Percentiles rank a stretch among this genome's conserved stretches.
Evolutionary conservation across 2,329 filamentous ascomycete genomes (phyloP).

Genomic region (Arthrobotrys iridis): DNA sequence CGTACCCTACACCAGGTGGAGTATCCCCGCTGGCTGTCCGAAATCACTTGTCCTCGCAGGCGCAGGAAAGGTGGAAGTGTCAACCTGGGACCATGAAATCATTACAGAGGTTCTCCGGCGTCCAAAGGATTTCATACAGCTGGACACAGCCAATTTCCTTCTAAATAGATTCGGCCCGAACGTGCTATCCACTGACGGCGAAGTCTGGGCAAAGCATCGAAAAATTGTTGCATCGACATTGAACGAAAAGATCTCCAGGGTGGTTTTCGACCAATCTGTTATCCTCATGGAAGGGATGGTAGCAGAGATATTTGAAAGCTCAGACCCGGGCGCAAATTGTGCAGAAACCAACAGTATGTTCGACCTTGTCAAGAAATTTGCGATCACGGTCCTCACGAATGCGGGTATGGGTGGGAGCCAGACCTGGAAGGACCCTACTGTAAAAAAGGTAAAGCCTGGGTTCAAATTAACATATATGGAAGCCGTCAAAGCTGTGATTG

Average conservation of each 20-base stretch:
- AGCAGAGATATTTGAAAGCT: conserved; percentile 54
- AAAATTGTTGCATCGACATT: conserved; percentile 59
- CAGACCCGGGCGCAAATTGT: not conserved
- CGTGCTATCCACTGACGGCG: conserved; percentile 59
- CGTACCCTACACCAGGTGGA: conserved; percentile 12
- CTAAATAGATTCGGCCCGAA: conserved; percentile 61
- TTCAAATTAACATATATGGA: conserved; percentile 60
- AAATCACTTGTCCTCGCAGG: conserved; percentile 28
- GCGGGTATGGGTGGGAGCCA: conserved; percentile 59
- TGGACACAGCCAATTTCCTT: conserved; percentile 57
- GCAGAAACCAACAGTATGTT: conserved; percentile 56
- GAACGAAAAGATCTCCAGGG: conserved; percentile 60
- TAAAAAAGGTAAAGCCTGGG: conserved; percentile 53
- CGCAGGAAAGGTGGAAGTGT: conserved; percentile 13
- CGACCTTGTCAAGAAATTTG: conserved; percentile 60
- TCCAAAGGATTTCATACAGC: conserved; percentile 61
- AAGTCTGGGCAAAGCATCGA: conserved; percentile 59
- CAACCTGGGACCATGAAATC: conserved; percentile 38
- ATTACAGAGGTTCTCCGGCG: conserved; percentile 59
- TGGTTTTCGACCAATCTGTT: conserved; percentile 59
- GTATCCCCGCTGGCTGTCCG: not conserved
- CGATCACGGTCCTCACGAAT: conserved; percentile 59
- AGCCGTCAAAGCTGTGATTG: conserved; percentile 22
- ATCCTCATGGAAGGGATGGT: conserved; percentile 58
- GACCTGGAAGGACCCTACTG: conserved; percentile 37